Percentiles rank a stretch among this genome's conserved stretches.
Conservation (phyloP, 2,329 filamentous ascomycete species). For the Coniochaeta pulveracea region DNA sequence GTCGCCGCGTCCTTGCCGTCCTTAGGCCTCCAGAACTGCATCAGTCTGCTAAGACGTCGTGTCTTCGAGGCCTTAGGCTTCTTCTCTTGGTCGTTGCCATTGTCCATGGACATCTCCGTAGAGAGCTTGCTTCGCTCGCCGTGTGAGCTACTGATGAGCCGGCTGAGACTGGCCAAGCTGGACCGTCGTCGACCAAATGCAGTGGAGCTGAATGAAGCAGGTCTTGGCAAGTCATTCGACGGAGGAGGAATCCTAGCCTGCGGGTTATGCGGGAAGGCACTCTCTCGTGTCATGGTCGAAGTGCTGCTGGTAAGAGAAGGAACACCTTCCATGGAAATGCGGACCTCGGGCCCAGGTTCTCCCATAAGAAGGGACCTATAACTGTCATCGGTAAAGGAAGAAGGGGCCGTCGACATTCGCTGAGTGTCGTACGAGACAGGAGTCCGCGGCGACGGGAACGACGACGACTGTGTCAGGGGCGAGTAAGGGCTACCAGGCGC, state of each 20-base stretch:
- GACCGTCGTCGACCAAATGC: conserved; percentile 60
- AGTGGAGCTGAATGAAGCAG: conserved; percentile 48
- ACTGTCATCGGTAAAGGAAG: conserved; percentile 61
- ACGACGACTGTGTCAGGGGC: conserved; percentile 49
- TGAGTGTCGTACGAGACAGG: conserved; percentile 60
- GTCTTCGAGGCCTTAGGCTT: conserved; percentile 51
- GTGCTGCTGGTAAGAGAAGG: conserved; percentile 67
- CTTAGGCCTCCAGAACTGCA: conserved; percentile 68
- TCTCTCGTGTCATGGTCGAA: conserved; percentile 66
- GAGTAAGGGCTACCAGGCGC: conserved; percentile 54
- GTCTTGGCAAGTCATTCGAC: conserved; percentile 20
- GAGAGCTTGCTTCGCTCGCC: conserved; percentile 66
- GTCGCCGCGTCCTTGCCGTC: conserved; percentile 15
- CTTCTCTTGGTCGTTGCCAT: conserved; percentile 44
- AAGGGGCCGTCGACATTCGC: conserved; percentile 63
- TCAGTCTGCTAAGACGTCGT: conserved; percentile 61
- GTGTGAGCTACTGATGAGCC: conserved; percentile 64
- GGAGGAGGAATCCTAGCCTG: conserved; percentile 33
- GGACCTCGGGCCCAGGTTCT: conserved; percentile 61
- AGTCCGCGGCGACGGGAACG: conserved; percentile 59
- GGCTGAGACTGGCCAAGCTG: conserved; percentile 66
- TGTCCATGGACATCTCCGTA: conserved; percentile 50
- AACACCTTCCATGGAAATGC: conserved; percentile 60
- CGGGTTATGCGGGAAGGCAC: conserved; percentile 31
- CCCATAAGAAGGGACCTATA: conserved; percentile 63